Evolutionary conservation across 1,284 basidiomycete genomes (phyloP), one percentile per base, ranked within the genome.

Genomic region (Gastroboletus turbinatus): DNA sequence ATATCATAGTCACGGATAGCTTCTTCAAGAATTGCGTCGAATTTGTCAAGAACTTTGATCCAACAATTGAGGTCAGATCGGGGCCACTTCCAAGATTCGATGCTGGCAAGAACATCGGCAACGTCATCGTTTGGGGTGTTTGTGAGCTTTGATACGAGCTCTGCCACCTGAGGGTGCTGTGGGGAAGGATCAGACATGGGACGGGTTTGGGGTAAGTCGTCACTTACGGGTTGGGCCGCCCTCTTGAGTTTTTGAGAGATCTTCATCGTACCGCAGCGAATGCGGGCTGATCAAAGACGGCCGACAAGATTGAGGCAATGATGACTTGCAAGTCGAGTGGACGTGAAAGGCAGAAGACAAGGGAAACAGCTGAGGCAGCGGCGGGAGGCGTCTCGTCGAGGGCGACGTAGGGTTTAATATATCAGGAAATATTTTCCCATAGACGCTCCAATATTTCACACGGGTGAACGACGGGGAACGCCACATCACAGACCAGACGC

Each of bases 61-160:
- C 97, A 99, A 56, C 92, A 89, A 76, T 98, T 94, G 57, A 99
- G 82, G 79, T 99, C 97, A 56, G 95, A 96, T 61, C 97, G 85
- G 29, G 96, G 94, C 90, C 94, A 99, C 73, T 84, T 88, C 97
- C 97, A 99, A 17, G 78, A 73, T 63, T 88, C 83, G 64, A 92
- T 87, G 61, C 81, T 73, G 43, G 79, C 75, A 46, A 94, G 78
- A 56, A 85, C 79, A 55, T 82, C 76, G 2, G 84, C 75, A 19
- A 94, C 75, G 63, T 89, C 82, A 50, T 90, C 82, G 55, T 83
- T 84, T 7, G 83, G 75, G 5, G 85, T 86, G 58, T 78, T 78
- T 46, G 83, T 66, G n/a, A 92, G 78, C 62, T 80, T 87, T 53
- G 76, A 75, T 61, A 93, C 89, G 63, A 93, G 82, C 67, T 88